These are phyloP conservation scores for Rhizopogon rudus DNA, from an alignment of 768 basidiomycete species.

Conservation along the genomic window DNA sequence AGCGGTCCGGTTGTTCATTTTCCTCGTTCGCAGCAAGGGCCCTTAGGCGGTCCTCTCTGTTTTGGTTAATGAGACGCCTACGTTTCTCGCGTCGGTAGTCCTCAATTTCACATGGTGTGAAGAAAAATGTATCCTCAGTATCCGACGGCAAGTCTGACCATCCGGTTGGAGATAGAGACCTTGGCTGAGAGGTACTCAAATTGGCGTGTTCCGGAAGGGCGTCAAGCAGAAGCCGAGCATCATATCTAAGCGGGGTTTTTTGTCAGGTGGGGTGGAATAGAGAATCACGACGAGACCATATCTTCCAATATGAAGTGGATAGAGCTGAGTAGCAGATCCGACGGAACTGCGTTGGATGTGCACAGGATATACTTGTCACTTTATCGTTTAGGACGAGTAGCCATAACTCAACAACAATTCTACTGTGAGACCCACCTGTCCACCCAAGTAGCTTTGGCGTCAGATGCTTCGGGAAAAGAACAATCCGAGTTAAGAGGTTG, in stretches of 20 bases:
- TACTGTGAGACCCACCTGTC: slow-evolving; percentile 67
- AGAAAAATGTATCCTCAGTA: slow-evolving; percentile 80
- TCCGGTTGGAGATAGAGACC: slow-evolving; percentile 46
- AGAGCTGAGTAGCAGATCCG: slow-evolving; percentile 4
- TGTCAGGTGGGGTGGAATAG: slow-evolving; percentile 11
- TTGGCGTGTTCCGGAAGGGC: slow-evolving; percentile 27
- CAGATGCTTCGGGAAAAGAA: slow-evolving; percentile 2
- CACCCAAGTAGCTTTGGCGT: slow-evolving; percentile 51
- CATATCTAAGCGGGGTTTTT: slow-evolving; percentile 52
- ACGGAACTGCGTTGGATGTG: slow-evolving; percentile 1
- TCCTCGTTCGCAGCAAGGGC: slow-evolving; percentile 41
- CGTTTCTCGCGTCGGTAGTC: slow-evolving; percentile 69
- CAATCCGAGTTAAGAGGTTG: slow-evolving; percentile 1
- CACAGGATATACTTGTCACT: background rate
- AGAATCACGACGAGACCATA: slow-evolving; percentile 16
- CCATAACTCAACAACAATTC: background rate
- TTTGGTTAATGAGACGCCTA: slow-evolving; percentile 50
- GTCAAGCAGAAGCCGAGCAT: slow-evolving; percentile 72
- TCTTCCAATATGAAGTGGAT: slow-evolving; percentile 1
- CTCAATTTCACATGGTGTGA: slow-evolving; percentile 59
- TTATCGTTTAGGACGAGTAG: background rate
- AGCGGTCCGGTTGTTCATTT: slow-evolving; percentile 40
- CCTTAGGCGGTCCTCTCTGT: slow-evolving; percentile 60
- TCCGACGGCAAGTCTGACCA: slow-evolving; percentile 89
- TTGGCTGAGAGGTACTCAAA: background rate